Evolutionary conservation across 208 protist genomes (phyloP).

Genomic region (Wallacemonas sp.): DNA sequence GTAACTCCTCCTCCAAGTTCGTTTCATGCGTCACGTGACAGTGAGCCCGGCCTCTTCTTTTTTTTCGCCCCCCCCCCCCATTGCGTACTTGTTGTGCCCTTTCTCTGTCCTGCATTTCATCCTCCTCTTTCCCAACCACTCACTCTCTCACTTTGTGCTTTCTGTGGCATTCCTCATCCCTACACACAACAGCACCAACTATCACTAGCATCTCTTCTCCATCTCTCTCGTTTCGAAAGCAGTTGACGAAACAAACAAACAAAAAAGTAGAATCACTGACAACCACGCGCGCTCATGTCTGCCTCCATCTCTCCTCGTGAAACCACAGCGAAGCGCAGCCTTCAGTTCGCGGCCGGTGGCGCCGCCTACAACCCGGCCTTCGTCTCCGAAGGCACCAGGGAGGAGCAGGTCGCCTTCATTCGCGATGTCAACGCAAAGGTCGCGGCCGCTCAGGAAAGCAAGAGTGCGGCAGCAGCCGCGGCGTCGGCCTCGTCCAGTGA

Average conservation of each 20-base stretch:
- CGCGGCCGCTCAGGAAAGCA: neutral
- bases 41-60: too few relatives aligned
- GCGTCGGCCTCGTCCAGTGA: neutral
- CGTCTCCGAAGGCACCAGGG: constrained; percentile 5
- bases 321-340: neutral
- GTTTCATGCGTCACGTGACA: too few relatives aligned
- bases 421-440: neutral
- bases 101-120: too few relatives aligned
- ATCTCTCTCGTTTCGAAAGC: too few relatives aligned
- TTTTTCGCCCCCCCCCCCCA: too few relatives aligned
- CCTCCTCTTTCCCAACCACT: too few relatives aligned
- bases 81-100: too few relatives aligned
- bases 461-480: neutral
- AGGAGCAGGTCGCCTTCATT: constrained; percentile 8
- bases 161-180: too few relatives aligned
- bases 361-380: constrained; percentile 10
- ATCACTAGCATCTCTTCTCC: too few relatives aligned
- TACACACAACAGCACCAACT: too few relatives aligned
- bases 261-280: neutral
- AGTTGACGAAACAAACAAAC: neutral
- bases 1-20: too few relatives aligned
- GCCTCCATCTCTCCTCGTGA: constrained; percentile 3
- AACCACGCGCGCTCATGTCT: neutral
- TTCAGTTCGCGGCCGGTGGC: constrained; percentile 2
- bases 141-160: too few relatives aligned